These are phyloP conservation scores for Pichia eremophila DNA, from an alignment of 805 yeast species.

Conservation along the genomic window DNA sequence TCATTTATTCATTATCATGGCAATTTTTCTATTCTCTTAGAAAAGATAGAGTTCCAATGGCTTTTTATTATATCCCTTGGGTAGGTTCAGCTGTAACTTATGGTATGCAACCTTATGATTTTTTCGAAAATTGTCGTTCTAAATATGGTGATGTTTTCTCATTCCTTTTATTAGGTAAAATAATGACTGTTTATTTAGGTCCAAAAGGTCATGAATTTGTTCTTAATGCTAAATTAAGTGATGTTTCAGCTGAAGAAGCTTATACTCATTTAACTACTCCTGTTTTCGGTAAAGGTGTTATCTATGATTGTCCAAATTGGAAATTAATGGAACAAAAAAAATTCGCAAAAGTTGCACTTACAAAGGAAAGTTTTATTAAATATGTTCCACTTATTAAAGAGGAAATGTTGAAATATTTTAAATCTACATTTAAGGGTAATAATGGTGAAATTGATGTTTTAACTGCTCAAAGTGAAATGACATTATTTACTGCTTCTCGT, in stretches of 20 bases:
- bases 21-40: slow-evolving; percentile 63
- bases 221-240: slow-evolving; percentile 78
- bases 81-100: slow-evolving; percentile 82
- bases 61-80: slow-evolving; percentile 92
- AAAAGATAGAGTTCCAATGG: slow-evolving; percentile 81
- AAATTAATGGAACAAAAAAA: slow-evolving; percentile 97
- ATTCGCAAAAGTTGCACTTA: slow-evolving; percentile 84
- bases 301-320: slow-evolving; percentile 91
- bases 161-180: slow-evolving; percentile 78
- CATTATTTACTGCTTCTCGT: slow-evolving; percentile 93
- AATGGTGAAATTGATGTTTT: slow-evolving; percentile 57
- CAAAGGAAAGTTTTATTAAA: slow-evolving; percentile 69
- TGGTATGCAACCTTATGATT: slow-evolving; percentile 90
- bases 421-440: slow-evolving; percentile 33
- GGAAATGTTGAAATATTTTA: slow-evolving; percentile 64
- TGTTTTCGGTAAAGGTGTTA: slow-evolving; percentile 94
- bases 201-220: slow-evolving; percentile 98
- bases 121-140: slow-evolving; percentile 67
- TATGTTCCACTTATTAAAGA: slow-evolving; percentile 85
- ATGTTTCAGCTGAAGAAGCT: slow-evolving; percentile 94
- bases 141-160: slow-evolving; percentile 92
- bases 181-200: slow-evolving; percentile 92
- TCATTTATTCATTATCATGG: slow-evolving; percentile 55
- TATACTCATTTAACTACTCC: slow-evolving; percentile 98
- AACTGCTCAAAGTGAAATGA: slow-evolving; percentile 86